Conservation (phyloP, 2,329 filamentous ascomycete genomes). For the Pseudonectria foliicola region DNA sequence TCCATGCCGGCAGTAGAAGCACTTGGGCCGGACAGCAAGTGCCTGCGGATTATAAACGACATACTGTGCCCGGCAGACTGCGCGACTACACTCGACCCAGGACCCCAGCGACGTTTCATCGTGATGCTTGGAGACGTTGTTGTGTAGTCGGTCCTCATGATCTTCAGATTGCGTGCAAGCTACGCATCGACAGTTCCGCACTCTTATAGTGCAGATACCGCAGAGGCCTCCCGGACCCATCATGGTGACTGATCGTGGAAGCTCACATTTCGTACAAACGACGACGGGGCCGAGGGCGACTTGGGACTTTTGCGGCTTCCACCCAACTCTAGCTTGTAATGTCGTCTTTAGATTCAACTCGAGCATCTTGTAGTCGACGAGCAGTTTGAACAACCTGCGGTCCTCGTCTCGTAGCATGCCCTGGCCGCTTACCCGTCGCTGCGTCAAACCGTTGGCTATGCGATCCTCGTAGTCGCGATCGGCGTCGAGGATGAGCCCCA, state of each 20-base stretch:
- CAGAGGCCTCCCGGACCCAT: constrained; percentile 35
- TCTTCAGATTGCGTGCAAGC: constrained; percentile 16
- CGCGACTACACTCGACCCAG: constrained; percentile 42
- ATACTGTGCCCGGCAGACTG: constrained; percentile 40
- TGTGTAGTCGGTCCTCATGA: constrained; percentile 13
- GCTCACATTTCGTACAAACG: constrained; percentile 33
- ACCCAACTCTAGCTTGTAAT: constrained; percentile 35
- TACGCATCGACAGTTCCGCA: constrained; percentile 13
- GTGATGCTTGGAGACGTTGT: constrained; percentile 26
- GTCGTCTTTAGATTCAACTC: constrained; percentile 39
- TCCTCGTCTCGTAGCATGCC: constrained; percentile 30
- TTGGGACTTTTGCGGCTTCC: constrained; percentile 38
- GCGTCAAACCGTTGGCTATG: constrained; percentile 15
- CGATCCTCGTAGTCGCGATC: constrained; percentile 30
- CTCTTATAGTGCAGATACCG: constrained; percentile 30
- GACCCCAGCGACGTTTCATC: constrained; percentile 24
- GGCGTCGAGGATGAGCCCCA: constrained; percentile 40
- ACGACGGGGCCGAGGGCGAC: constrained; percentile 35
- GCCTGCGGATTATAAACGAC: constrained; percentile 37
- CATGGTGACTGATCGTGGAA: constrained; percentile 42
- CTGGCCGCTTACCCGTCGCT: constrained; percentile 4
- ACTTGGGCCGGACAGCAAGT: constrained; percentile 40
- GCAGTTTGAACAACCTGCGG: constrained; percentile 33
- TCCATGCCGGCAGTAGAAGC: constrained; percentile 37
- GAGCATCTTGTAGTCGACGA: constrained; percentile 40